Percentiles rank a stretch among this genome's conserved stretches.
Evolutionary conservation across 176 grass and related monocot species (phyloP).

Genomic region (Cenchrus fungigraminus): DNA sequence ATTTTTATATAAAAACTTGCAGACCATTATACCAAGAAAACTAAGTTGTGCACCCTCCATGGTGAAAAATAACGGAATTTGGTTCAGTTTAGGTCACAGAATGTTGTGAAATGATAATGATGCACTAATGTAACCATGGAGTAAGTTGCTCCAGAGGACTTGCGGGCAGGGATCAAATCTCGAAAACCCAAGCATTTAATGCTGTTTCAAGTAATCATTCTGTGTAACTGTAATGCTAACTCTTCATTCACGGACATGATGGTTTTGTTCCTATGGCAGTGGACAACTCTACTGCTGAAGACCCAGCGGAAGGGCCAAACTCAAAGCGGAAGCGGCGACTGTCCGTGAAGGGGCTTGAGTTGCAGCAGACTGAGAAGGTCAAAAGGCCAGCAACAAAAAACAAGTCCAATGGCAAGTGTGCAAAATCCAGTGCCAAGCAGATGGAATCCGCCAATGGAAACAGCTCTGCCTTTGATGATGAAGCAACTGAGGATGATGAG

Average conservation of each 20-base stretch:
- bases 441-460: conserved; percentile 53
- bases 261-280: conserved; percentile 50
- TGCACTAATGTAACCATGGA: not conserved
- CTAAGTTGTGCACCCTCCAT: not conserved
- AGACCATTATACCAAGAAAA: conserved; percentile 13
- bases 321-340: conserved; percentile 82
- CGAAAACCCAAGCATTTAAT: not conserved
- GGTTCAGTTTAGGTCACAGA: conserved; percentile 3
- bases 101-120: not conserved
- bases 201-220: conserved; percentile 3
- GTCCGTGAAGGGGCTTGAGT: conserved; percentile 82
- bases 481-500: conserved; percentile 72
- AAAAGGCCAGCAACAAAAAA: conserved; percentile 61
- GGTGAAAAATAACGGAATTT: conserved; percentile 1
- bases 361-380: conserved; percentile 88
- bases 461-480: conserved; percentile 65
- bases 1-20: conserved; percentile 8
- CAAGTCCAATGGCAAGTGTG: conserved; percentile 57
- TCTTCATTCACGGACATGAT: conserved; percentile 6
- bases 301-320: conserved; percentile 50
- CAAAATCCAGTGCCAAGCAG: conserved; percentile 67
- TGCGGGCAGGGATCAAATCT: conserved; percentile 4
- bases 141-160: not conserved
- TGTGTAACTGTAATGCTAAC: not conserved
- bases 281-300: conserved; percentile 83